Percentiles rank a stretch among this genome's conserved stretches.
Evolutionary conservation across 768 basidiomycete genomes (phyloP).

Genomic region (Suillus lakei): DNA sequence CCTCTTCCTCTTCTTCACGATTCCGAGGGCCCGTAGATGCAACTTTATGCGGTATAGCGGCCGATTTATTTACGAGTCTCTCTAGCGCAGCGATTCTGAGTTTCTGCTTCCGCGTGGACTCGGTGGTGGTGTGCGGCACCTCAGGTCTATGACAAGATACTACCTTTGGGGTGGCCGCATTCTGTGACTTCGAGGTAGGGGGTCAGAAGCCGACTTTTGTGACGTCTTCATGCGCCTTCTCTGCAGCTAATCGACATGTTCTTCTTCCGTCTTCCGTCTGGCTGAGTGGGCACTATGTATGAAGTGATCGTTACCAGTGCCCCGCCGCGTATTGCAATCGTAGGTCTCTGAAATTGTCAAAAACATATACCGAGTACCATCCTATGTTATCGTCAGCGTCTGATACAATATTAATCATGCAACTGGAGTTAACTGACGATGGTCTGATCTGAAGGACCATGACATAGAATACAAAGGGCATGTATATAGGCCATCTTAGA

Average conservation of each 20-base stretch:
- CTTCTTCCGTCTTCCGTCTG: slow-evolving; percentile 47
- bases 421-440: no score
- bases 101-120: slow-evolving; percentile 13
- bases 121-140: not conserved
- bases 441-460: no score
- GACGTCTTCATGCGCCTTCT: slow-evolving; percentile 49
- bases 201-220: not conserved
- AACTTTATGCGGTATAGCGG: slow-evolving; percentile 6
- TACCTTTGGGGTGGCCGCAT: not conserved
- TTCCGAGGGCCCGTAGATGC: slow-evolving; percentile 29
- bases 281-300: slow-evolving; percentile 25
- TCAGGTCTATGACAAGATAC: not conserved
- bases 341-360: no score
- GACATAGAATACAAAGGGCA: no score
- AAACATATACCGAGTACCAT: no score
- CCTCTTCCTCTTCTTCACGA: slow-evolving; percentile 68
- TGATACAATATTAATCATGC: no score
- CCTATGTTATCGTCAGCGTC: no score
- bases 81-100: slow-evolving; percentile 36
- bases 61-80: slow-evolving; percentile 33
- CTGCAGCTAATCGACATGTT: slow-evolving; percentile 50
- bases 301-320: no score
- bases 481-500: no score
- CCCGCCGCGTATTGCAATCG: no score
- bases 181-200: no score